Evolutionary conservation across 2,329 filamentous ascomycete genomes (phyloP), one percentile per base, ranked within the genome.

Genomic region (Scorias spongiosa): DNA sequence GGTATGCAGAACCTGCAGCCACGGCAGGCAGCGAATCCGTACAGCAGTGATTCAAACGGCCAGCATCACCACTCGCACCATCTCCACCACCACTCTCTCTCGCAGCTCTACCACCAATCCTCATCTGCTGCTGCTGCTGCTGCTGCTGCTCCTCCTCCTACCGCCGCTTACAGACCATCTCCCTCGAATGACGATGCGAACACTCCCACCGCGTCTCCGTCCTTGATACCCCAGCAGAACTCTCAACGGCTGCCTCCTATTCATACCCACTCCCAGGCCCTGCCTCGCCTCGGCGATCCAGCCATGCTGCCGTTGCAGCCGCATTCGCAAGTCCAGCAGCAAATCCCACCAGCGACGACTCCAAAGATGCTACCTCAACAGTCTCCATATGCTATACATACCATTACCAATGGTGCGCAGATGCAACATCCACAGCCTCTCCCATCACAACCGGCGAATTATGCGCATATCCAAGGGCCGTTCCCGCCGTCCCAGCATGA

Each of bases 401-500:
- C 46, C 40, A 43, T 45, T 42, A 52, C 48, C 44, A 53, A 49
- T 45, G 50, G 42, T 42, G 45, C 48, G 11, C 45, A 48, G 28
- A 46, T 50, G 44, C 49, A 50, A 39, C 50, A 54, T 15, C 20
- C 20, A 26, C 48, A 36, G 9, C 32, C 32, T 12, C 32, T 12
- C 11, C 32, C 32, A 12, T 36, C 32, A 36, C 32, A 36, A 9
- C 32, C 32, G 32, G 12, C 11, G 15, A 3, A 36, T 12, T 36
- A 12, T 9, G 15, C 15, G 12, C 32, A 3, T 12, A 5, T 12
- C 15, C 12, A 49, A 18, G 52, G 49, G 37, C 49, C 50, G n/a
- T 52, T 53, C 40, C 47, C 49, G 18, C 51, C 53, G 26, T 49
- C 44, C 36, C 50, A 52, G 34, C 51, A 51, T 29, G 48, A 51